Evolutionary conservation across 306 rosid genomes (phyloP).

Genomic region (Sphenostylis stenocarpa): DNA sequence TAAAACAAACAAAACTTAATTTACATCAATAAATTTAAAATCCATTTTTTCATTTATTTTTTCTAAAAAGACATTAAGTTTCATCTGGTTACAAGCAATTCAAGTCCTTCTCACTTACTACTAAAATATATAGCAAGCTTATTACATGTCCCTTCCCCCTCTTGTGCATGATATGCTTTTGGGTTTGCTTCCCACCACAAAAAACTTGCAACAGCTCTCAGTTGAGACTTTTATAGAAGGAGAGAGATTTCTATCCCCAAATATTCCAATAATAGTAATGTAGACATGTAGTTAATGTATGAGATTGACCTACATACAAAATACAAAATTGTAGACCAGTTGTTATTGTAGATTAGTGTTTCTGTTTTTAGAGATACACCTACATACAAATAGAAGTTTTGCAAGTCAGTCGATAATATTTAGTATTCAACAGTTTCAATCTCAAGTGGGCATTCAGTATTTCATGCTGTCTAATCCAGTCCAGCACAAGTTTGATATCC

Average conservation of each 20-base stretch:
- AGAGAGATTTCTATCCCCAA: neutral
- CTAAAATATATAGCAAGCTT: conserved; percentile 21
- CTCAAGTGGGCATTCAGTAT: neutral
- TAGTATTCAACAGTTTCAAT: neutral
- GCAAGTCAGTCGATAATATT: neutral
- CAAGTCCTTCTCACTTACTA: neutral
- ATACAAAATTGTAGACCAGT: too few species aligned
- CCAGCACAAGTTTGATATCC: neutral
- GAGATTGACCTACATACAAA: too few species aligned
- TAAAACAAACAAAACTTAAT: neutral
- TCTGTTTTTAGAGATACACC: neutral
- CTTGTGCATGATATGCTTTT: neutral
- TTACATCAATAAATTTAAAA: neutral
- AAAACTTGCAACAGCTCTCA: neutral
- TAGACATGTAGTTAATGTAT: too few species aligned
- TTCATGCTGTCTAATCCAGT: neutral
- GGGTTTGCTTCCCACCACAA: neutral
- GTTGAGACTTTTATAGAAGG: neutral
- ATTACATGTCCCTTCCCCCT: neutral
- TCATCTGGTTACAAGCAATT: neutral
- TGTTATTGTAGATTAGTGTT: neutral
- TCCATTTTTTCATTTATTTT: neutral
- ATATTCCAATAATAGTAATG: neutral
- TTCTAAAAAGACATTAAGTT: neutral
- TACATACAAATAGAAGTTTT: neutral